Percentiles rank a stretch among this genome's conserved stretches.
phyloP scores from a whole-genome alignment of 305 asterid species.

The Galium porrigens region DNA sequence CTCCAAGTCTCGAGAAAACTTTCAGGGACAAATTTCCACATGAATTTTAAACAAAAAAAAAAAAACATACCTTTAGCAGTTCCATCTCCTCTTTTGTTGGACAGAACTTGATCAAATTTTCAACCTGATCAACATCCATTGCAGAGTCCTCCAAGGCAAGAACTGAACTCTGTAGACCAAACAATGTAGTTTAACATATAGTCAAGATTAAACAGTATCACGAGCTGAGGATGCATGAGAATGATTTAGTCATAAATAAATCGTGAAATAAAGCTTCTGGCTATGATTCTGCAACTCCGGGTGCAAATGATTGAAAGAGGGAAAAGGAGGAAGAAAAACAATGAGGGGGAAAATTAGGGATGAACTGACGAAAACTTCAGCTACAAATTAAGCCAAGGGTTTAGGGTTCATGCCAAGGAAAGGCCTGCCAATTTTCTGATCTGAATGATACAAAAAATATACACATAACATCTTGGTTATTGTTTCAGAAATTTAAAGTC shows the following conservation, averaged over 20 bases:
- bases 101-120: slow-evolving; percentile 74
- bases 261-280: background rate
- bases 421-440: background rate
- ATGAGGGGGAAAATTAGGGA: background rate
- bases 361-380: background rate
- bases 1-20: slow-evolving; percentile 8
- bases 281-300: background rate
- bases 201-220: background rate
- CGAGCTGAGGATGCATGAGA: background rate
- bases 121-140: slow-evolving; percentile 82
- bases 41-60: background rate
- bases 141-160: slow-evolving; percentile 77
- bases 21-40: slow-evolving; percentile 5
- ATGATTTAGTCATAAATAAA: background rate
- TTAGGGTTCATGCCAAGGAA: background rate
- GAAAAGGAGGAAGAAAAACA: background rate
- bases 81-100: slow-evolving; percentile 90
- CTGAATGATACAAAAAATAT: background rate
- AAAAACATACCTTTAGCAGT: slow-evolving; percentile 48
- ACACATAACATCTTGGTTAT: background rate
- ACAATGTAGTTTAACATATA: slow-evolving; percentile 15
- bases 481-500: background rate
- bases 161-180: slow-evolving; percentile 45
- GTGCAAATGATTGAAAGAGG: background rate
- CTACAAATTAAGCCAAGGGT: background rate